Conservation (phyloP, 345 rosid genomes). For the Eucalyptus rudis region DNA sequence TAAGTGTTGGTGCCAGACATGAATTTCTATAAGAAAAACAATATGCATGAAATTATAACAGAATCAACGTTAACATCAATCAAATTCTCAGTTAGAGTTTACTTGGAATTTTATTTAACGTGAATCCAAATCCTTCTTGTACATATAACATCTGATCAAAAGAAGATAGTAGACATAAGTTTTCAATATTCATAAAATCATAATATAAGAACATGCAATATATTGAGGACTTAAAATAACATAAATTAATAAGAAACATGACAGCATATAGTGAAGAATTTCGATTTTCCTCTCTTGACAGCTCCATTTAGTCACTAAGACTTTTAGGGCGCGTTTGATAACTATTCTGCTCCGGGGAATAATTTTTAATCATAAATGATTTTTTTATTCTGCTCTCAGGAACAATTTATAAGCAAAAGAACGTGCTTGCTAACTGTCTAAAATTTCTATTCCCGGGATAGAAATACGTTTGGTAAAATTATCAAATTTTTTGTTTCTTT, state of each 20-base stretch:
- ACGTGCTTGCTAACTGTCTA: no score
- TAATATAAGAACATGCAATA: not conserved
- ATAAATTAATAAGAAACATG: not conserved
- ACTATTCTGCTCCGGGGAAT: accelerated
- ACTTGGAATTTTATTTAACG: not conserved
- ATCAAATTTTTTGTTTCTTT: no score
- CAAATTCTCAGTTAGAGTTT: not conserved
- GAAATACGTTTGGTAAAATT: no score
- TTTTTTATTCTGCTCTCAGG: accelerated
- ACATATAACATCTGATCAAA: not conserved
- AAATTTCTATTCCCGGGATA: no score
- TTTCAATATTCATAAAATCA: not conserved
- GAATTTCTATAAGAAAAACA: not conserved
- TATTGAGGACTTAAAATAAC: not conserved
- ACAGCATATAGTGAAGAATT: not conserved
- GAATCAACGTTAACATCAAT: not conserved
- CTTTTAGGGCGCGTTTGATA: not conserved
- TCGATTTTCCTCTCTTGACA: not conserved
- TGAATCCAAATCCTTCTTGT: not conserved
- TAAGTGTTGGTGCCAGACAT: not conserved
- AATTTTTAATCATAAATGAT: no score
- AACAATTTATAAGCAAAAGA: no score
- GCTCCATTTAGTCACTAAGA: not conserved
- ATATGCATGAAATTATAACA: not conserved
- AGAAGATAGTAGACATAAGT: not conserved